Evolutionary conservation across 192 early-diverging fungal genomes (phyloP).

Genomic region (Rhizophagus clarus): DNA sequence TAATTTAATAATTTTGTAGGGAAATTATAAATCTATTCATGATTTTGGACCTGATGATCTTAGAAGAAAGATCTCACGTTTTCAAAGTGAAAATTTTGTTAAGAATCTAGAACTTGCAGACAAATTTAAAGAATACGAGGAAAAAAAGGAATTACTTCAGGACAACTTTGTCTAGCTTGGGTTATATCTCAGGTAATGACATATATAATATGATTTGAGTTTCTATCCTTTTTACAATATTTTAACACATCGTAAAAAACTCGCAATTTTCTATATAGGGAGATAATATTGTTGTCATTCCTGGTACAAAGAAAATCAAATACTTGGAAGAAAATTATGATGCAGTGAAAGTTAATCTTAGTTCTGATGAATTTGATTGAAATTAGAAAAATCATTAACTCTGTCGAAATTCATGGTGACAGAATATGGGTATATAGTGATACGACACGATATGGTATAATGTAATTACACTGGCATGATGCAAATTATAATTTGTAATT

Average conservation of each 20-base stretch:
- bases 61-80: constrained; percentile 53
- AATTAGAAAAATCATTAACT: constrained; percentile 34
- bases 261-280: too few species aligned
- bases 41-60: constrained; percentile 59
- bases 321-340: constrained; percentile 44
- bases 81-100: constrained; percentile 59
- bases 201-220: constrained; percentile 35
- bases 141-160: constrained; percentile 52
- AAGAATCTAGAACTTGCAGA: constrained; percentile 65
- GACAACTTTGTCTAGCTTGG: constrained; percentile 69
- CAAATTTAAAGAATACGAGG: constrained; percentile 48
- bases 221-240: too few species aligned
- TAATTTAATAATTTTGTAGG: constrained; percentile 53
- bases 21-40: constrained; percentile 53
- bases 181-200: constrained; percentile 63
- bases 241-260: too few species aligned
- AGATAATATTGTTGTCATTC: constrained; percentile 47
- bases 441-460: too few species aligned
- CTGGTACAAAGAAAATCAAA: constrained; percentile 56
- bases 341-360: constrained; percentile 41
- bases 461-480: too few species aligned
- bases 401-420: too few species aligned
- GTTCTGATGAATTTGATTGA: constrained; percentile 35
- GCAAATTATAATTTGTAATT: too few species aligned
- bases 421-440: too few species aligned